Percentiles rank a stretch among this genome's conserved stretches.
Evolutionary conservation across 257 asterid genomes (phyloP).

Genomic region (Verbena officinalis): DNA sequence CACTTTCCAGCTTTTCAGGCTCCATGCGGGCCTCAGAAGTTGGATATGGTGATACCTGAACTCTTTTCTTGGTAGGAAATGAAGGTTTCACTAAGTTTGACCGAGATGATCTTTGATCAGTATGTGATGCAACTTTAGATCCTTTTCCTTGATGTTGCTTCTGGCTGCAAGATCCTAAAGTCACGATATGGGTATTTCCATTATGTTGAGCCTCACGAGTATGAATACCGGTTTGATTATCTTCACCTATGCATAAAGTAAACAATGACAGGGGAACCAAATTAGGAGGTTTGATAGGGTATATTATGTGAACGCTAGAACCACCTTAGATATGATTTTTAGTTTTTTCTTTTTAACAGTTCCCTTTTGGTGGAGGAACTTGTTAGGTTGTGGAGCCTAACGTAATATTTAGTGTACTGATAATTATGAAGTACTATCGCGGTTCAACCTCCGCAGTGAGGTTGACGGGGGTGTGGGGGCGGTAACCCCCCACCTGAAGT

Average conservation of each 20-base stretch:
- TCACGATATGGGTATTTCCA: constrained; percentile 17
- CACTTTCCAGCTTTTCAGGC: constrained; percentile 35
- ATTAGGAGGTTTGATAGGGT: background rate
- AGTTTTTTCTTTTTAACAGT: background rate
- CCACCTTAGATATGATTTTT: background rate
- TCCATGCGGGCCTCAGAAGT: constrained; percentile 47
- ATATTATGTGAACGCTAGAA: background rate
- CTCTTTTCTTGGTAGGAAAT: constrained; percentile 89
- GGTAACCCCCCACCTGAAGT: no score
- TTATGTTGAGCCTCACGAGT: constrained; percentile 34
- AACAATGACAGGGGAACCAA: constrained; percentile 19
- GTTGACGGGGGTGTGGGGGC: no score
- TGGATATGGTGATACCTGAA: constrained; percentile 60
- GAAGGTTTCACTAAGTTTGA: constrained; percentile 50
- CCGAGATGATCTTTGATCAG: constrained; percentile 29
- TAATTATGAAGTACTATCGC: no score
- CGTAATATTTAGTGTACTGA: no score
- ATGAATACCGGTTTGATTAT: constrained; percentile 36
- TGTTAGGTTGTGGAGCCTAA: no score
- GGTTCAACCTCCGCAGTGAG: no score
- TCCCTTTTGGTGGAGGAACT: background rate
- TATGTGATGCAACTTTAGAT: constrained; percentile 34
- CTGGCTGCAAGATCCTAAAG: constrained; percentile 31
- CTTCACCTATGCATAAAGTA: constrained; percentile 34
- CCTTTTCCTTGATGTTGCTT: constrained; percentile 43